Percentiles rank a stretch among this genome's conserved stretches.
These are phyloP conservation scores for Neurospora tetraspora DNA, from an alignment of 495 filamentous ascomycete genomes.

Conservation along the genomic window DNA sequence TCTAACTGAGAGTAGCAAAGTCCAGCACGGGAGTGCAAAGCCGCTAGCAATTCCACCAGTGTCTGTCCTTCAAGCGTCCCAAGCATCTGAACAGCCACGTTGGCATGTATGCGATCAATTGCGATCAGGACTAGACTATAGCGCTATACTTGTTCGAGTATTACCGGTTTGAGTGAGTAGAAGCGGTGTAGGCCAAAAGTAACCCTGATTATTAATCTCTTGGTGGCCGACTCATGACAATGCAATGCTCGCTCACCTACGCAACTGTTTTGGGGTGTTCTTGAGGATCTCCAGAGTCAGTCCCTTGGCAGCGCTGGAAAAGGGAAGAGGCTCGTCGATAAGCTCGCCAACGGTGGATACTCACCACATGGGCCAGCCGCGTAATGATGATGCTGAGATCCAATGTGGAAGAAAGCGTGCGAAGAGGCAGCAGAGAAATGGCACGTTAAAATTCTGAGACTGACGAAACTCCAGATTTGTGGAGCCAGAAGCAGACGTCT, in stretches of 20 bases:
- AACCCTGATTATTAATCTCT: neutral
- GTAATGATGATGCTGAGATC: neutral
- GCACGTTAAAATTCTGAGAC: neutral
- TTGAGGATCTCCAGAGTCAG: neutral
- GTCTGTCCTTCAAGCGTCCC: no score
- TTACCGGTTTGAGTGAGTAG: no score
- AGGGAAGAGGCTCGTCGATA: neutral
- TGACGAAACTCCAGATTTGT: neutral
- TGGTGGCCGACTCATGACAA: neutral
- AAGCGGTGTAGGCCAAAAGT: neutral
- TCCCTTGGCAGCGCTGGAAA: neutral
- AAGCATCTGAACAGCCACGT: no score
- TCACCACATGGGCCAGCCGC: neutral
- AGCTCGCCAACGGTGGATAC: neutral
- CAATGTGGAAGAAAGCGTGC: neutral
- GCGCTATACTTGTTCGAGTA: no score
- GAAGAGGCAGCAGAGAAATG: neutral
- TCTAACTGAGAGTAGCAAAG: no score
- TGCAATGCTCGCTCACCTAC: neutral
- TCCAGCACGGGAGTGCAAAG: no score
- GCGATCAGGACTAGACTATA: no score
- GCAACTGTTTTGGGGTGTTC: neutral
- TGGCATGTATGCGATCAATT: no score
- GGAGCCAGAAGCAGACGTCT: neutral
- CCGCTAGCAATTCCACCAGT: no score